Base-by-base conservation (phyloP, 2,329 filamentous ascomycete genomes). In the Chrysoporthe deuterocubensis region DNA sequence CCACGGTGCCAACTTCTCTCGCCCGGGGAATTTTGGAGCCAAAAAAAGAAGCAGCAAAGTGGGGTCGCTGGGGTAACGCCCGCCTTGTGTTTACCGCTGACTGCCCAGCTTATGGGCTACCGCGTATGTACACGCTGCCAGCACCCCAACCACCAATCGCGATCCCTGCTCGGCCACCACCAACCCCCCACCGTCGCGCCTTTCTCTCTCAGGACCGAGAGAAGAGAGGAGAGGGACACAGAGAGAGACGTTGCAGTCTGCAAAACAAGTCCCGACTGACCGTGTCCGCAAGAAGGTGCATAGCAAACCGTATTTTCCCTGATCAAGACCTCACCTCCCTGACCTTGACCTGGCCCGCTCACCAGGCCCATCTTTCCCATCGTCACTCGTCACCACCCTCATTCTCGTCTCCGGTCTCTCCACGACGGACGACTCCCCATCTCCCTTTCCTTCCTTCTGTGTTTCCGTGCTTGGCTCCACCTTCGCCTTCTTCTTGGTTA, bases 11-110 rank as follows among this genome's bases (percentile, higher is more conserved):
- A 11, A 11, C 8, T 26, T 61, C 21, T 21, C 14, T 46, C n/a
- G 26, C 43, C 26, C n/a, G 43, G 43, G n/a, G 11, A 6, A 16
- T n/a, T 32, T n/a, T 34, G n/a, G 43, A 42, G 42, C 16, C 59
- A 61, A 61, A 61, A 60, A 61, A 61, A 61, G 59, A 46, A 60
- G 14, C 37, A 21, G 40, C 14, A 43, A 34, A 34, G 59, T 61
- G 59, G 54, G 57, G 59, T 61, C 59, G 59, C 59, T 61, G 59
- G 59, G 59, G 59, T 61, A 61, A 61, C 59, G 43, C 59, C 59
- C 59, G 42, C 59, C 59, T 48, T 61, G 43, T 61, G 59, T 61
- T 61, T 61, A 61, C 59, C 59, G 59, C 59, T 46, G 57, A 16
- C 54, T 16, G 54, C 14, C 50, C 50, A 54, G 50, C 50, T 54